A percentile compares a stretch with the other conserved stretches of the same genome.
Conservation (phyloP, 1,284 basidiomycete species). For the Moesziomyces antarcticus region DNA sequence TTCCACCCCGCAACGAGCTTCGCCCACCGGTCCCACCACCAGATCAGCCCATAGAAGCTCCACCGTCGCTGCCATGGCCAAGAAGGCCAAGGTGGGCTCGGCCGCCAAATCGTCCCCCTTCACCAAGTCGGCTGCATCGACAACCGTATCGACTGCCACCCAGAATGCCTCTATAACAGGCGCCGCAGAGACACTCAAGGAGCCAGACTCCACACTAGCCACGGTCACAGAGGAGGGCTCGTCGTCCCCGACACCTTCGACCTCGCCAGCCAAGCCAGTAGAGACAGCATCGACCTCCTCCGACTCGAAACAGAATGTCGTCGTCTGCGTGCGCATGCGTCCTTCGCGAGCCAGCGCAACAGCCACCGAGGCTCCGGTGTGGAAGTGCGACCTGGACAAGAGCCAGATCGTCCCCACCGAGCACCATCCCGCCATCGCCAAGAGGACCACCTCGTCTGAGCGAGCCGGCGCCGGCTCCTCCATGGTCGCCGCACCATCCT, state of each 20-base stretch:
- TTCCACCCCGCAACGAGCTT: constrained; percentile 16
- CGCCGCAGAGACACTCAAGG: background rate
- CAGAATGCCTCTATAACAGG: constrained; percentile 4
- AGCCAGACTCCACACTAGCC: constrained; percentile 13
- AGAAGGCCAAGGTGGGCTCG: constrained; percentile 47
- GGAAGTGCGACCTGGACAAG: constrained; percentile 49
- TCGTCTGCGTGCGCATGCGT: constrained; percentile 64
- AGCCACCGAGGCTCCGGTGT: constrained; percentile 30
- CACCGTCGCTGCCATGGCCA: constrained; percentile 20
- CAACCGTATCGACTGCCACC: background rate
- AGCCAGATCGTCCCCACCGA: constrained; percentile 61
- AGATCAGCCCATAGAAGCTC: constrained; percentile 17
- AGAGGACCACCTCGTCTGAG: constrained; percentile 53
- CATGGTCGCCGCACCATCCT: constrained; percentile 8
- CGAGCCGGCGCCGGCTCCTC: constrained; percentile 24
- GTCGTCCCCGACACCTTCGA: background rate
- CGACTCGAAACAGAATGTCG: constrained; percentile 59
- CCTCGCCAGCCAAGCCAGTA: constrained; percentile 9
- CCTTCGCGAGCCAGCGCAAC: constrained; percentile 21
- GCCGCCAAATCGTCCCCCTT: constrained; percentile 40
- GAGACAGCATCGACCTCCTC: constrained; percentile 9
- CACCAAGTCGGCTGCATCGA: constrained; percentile 14
- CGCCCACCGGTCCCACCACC: constrained; percentile 8
- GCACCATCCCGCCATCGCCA: constrained; percentile 62
- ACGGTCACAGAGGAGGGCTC: constrained; percentile 16